Evolutionary conservation across 108 stramenopile genomes (phyloP).

Genomic region (Cyclotella kingstonii): DNA sequence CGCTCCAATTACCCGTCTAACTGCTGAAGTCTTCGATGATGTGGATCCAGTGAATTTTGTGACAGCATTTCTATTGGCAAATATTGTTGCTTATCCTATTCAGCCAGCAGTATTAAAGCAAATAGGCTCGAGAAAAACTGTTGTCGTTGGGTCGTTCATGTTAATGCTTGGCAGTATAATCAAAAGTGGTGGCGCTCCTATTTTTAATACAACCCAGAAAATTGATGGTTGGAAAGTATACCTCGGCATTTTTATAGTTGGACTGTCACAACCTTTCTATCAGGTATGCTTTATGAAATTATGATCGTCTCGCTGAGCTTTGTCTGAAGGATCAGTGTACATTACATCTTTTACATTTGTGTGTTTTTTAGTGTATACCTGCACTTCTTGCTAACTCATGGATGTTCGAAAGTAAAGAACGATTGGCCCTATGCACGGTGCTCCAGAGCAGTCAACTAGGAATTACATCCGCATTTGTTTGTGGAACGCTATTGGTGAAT

Average conservation of each 20-base stretch:
- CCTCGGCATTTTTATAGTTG: constrained; percentile 72
- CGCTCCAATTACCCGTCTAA: constrained; percentile 66
- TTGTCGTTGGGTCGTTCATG: constrained; percentile 69
- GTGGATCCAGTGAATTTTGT: constrained; percentile 72
- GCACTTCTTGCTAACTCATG: constrained; percentile 73
- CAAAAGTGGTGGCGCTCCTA: constrained; percentile 51
- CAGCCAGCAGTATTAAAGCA: constrained; percentile 70
- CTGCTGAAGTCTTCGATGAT: constrained; percentile 47
- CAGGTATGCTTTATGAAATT: constrained; percentile 44
- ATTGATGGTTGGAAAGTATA: constrained; percentile 58
- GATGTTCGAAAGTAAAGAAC: constrained; percentile 79
- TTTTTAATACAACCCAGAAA: constrained; percentile 30
- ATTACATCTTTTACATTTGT: background rate
- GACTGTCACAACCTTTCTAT: constrained; percentile 78
- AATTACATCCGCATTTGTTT: constrained; percentile 75
- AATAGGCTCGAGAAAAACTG: constrained; percentile 68
- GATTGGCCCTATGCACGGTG: constrained; percentile 73
- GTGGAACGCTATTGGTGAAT: constrained; percentile 66
- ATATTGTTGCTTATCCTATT: constrained; percentile 56
- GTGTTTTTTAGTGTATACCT: constrained; percentile 43
- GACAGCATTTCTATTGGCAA: constrained; percentile 67
- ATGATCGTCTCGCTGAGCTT: background rate
- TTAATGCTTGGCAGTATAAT: constrained; percentile 76
- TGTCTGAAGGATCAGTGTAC: too few relatives aligned
- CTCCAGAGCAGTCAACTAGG: constrained; percentile 81